Percentiles rank a stretch among this genome's conserved stretches.
These are phyloP conservation scores for Quercus variabilis DNA, from an alignment of 306 rosid species.

Conservation along the genomic window DNA sequence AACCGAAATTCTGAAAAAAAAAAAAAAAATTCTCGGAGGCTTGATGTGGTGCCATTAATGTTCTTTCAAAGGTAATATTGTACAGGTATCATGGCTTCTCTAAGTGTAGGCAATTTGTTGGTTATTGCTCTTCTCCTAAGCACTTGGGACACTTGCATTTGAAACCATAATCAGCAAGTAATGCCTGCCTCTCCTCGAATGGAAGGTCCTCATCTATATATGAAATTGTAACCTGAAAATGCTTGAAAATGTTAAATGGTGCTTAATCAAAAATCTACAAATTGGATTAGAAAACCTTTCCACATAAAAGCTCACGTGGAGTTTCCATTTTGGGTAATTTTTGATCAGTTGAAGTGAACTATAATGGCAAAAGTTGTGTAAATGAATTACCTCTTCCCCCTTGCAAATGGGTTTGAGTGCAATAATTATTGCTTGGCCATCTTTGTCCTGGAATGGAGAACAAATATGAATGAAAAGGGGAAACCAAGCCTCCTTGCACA, in stretches of 20 bases:
- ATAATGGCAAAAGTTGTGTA: not conserved
- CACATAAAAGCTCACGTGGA: not conserved
- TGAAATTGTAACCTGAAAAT: conserved; percentile 82
- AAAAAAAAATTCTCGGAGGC: not conserved
- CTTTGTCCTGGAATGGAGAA: conserved; percentile 63
- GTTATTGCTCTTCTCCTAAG: conserved; percentile 46
- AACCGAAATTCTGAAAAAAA: not conserved
- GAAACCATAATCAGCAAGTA: conserved; percentile 87
- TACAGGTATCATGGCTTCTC: not conserved
- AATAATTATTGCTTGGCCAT: conserved; percentile 88
- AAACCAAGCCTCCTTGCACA: not conserved
- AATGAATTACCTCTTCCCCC: conserved; percentile 74
- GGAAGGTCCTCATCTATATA: conserved; percentile 87
- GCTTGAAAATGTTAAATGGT: conserved; percentile 13
- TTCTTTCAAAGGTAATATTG: conserved; percentile 3
- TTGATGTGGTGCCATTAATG: not conserved
- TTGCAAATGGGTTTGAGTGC: conserved; percentile 54
- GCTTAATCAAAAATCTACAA: not conserved
- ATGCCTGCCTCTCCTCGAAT: conserved; percentile 65
- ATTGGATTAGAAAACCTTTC: conserved; percentile 1
- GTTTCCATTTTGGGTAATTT: not conserved
- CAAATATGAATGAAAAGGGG: not conserved
- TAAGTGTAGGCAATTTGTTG: not conserved
- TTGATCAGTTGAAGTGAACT: not conserved
- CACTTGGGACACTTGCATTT: conserved; percentile 73